Percentiles rank a stretch among this genome's conserved stretches.
Conservation (phyloP, 768 basidiomycete genomes). For the Mycena epipterygia region DNA sequence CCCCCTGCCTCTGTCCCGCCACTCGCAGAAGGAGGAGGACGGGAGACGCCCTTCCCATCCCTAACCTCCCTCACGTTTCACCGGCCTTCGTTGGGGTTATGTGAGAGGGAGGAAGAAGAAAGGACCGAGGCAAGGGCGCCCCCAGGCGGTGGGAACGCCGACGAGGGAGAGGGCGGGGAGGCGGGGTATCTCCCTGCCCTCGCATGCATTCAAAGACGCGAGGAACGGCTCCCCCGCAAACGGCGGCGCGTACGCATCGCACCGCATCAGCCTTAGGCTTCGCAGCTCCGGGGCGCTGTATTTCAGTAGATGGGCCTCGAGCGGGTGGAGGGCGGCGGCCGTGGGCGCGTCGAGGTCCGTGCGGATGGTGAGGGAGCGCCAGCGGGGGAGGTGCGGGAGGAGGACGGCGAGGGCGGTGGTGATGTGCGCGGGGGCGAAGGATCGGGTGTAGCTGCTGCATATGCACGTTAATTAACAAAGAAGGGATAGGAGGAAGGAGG, state of each 20-base stretch:
- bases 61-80: too few species aligned
- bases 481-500: conserved; percentile 27
- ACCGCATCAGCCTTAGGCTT: conserved; percentile 68
- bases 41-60: too few species aligned
- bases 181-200: too few species aligned
- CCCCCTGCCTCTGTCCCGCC: too few species aligned
- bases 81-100: too few species aligned
- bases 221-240: too few species aligned
- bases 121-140: conserved; percentile 51
- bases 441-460: conserved; percentile 51
- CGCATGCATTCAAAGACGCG: too few species aligned
- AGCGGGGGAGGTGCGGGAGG: conserved; percentile 65
- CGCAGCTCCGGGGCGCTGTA: conserved; percentile 60
- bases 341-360: conserved; percentile 72
- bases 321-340: conserved; percentile 61
- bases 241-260: conserved; percentile 66
- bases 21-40: too few species aligned
- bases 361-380: conserved; percentile 66
- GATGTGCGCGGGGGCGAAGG: conserved; percentile 62
- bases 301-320: conserved; percentile 54
- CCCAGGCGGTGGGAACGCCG: conserved; percentile 74
- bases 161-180: conserved; percentile 63
- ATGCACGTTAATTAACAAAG: conserved; percentile 25
- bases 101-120: conserved; percentile 65
- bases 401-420: conserved; percentile 58